Base-by-base conservation (phyloP, 1,139 yeast genomes). In the Candida smagusa region DNA sequence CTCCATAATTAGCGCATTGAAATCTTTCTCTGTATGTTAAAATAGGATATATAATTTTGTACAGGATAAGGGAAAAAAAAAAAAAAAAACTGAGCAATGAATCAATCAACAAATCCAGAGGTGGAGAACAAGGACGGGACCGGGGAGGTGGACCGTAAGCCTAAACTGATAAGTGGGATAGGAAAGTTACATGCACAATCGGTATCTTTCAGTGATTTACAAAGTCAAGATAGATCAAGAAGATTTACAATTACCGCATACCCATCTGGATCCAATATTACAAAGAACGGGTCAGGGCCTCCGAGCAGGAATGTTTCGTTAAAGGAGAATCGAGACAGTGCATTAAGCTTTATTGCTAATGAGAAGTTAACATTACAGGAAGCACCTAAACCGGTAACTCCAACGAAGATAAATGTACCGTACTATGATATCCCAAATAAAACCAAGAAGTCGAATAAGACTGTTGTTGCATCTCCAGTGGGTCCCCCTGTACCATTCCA, bases 401-500 rank as follows among this genome's bases (percentile, higher is more conserved):
- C 29, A 9, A 35, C 12, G 12, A 35, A 25, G 19, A 16, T 16
- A 16, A 16, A 16, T 16, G 19, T 9, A 9, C 27, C 11, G 4
- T 24, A 24, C 12, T 24, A 24, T 24, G n/a, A 24, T 24, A 9
- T 11, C 6, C 27, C 12, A 24, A 24, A 24, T 24, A 40, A 22
- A 27, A 30, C 45, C 35, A 55, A 52, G 27, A 49, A 48, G 40
- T 50, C 56, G 11, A 53, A 54, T 38, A 56, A 57, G 34, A 52
- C 58, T 9, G 45, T 56, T n/a, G 73, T 71, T 21, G 72, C 70
- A 16, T 65, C 82, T 3, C 85, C 84, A 2, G 74, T 69, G 3
- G 86, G 82, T 0, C 85, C 88, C 1, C 79, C 82, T 24, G 82
- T 82, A 2, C 90, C 90, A 12, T 84, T 84, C 53, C 83, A 83